Conservation (phyloP, 2,329 filamentous ascomycete genomes). For the Cryphonectria radicalis region DNA sequence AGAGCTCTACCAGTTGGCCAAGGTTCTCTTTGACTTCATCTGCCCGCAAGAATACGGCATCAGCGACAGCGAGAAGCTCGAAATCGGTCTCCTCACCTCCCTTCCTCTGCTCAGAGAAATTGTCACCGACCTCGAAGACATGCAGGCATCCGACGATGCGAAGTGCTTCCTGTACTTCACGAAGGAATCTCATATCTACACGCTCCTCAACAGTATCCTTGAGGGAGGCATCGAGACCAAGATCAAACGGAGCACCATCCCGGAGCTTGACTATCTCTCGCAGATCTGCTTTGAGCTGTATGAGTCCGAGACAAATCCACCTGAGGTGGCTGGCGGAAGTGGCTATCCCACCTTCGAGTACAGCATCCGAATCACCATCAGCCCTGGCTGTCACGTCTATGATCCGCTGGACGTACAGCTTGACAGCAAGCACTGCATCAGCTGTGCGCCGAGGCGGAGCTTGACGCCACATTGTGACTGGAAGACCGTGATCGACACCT, state of each 20-base stretch:
- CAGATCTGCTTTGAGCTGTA: conserved; percentile 99
- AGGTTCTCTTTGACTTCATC: conserved; percentile 97
- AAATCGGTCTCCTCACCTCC: conserved; percentile 93
- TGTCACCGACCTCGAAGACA: conserved; percentile 93
- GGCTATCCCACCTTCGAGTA: conserved; percentile 83
- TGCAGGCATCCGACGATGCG: conserved; percentile 90
- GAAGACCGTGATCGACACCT: conserved; percentile 95
- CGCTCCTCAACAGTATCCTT: conserved; percentile 93
- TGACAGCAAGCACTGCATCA: conserved; percentile 95
- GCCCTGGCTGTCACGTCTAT: conserved; percentile 93
- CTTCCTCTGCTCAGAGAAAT: conserved; percentile 94
- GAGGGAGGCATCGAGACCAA: conserved; percentile 97
- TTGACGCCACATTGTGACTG: conserved; percentile 91
- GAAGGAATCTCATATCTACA: conserved; percentile 99
- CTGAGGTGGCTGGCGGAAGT: conserved; percentile 47
- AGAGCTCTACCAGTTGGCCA: conserved; percentile 90
- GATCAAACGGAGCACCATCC: conserved; percentile 92
- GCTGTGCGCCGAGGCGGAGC: conserved; percentile 86
- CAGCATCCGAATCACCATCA: conserved; percentile 94
- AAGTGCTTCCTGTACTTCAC: conserved; percentile 99
- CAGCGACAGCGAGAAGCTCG: conserved; percentile 93
- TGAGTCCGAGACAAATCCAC: conserved; percentile 79
- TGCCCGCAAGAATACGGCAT: conserved; percentile 99
- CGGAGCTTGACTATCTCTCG: conserved; percentile 94
- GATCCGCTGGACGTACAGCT: conserved; percentile 96